A percentile compares a stretch with the other conserved stretches of the same genome.
Evolutionary conservation across 129 eudicot genomes (phyloP).

Genomic region (Artemisia tridentata): DNA sequence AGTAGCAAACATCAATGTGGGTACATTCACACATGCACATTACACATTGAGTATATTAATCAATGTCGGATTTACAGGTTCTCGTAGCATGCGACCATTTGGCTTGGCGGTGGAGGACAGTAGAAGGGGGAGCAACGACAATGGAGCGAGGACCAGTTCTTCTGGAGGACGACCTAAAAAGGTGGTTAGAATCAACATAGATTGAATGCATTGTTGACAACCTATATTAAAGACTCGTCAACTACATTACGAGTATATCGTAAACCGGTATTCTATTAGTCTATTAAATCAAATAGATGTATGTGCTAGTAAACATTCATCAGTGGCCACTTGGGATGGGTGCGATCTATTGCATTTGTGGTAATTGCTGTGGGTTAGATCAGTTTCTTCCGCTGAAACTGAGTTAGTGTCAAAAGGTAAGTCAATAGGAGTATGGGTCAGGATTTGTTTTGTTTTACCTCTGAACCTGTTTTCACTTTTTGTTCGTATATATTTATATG

Average conservation of each 20-base stretch:
- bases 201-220: constrained; percentile 21
- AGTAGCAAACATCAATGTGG: too few species aligned
- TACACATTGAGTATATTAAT: neutral
- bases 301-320: neutral
- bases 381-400: too few species aligned
- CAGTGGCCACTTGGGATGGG: too few species aligned
- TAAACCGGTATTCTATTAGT: neutral
- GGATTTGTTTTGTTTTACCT: too few species aligned
- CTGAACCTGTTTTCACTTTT: too few species aligned
- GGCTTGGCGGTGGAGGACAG: constrained; percentile 24
- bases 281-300: neutral
- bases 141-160: constrained; percentile 21
- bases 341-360: too few species aligned
- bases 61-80: constrained; percentile 14
- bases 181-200: constrained; percentile 53
- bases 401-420: too few species aligned
- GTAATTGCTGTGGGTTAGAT: too few species aligned
- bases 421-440: too few species aligned
- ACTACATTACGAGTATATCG: neutral
- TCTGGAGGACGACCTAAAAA: constrained; percentile 41
- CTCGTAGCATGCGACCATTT: constrained; percentile 29
- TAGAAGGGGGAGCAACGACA: constrained; percentile 5
- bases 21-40: neutral
- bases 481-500: too few species aligned
- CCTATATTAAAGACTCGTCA: neutral